Percentiles rank a stretch among this genome's conserved stretches.
Evolutionary conservation across 345 rosid species (phyloP).

Genomic region (Iberis pinnata): DNA sequence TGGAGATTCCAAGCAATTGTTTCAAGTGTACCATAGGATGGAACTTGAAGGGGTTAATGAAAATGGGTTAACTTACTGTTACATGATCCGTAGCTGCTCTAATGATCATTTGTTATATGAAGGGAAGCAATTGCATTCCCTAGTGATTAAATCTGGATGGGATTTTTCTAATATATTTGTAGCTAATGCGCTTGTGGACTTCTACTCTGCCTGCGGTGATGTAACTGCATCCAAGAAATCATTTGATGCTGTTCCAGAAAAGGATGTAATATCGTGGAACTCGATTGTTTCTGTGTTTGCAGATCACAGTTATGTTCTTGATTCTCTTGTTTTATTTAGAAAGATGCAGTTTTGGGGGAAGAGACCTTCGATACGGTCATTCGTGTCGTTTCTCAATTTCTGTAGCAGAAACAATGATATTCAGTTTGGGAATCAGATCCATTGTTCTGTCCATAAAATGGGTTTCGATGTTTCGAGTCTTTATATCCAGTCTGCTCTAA

Average conservation of each 20-base stretch:
- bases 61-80: constrained; percentile 64
- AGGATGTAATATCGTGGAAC: constrained; percentile 75
- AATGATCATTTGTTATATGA: constrained; percentile 37
- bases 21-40: constrained; percentile 41
- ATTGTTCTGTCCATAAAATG: constrained; percentile 51
- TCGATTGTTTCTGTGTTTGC: constrained; percentile 51
- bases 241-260: constrained; percentile 36
- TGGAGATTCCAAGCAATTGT: constrained; percentile 32
- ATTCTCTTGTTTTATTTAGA: constrained; percentile 48
- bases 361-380: constrained; percentile 57
- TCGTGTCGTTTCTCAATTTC: constrained; percentile 51
- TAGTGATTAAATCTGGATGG: constrained; percentile 56
- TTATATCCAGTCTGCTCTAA: constrained; percentile 59
- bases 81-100: constrained; percentile 55
- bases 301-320: constrained; percentile 32
- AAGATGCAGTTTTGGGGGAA: constrained; percentile 64
- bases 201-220: constrained; percentile 55
- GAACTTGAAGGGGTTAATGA: constrained; percentile 37
- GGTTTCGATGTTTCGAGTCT: constrained; percentile 42
- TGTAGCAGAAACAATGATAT: constrained; percentile 41
- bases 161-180: constrained; percentile 40
- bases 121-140: constrained; percentile 66
- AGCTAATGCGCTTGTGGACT: constrained; percentile 64
- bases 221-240: constrained; percentile 43
- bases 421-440: constrained; percentile 57